Conservation (phyloP, 2,329 filamentous ascomycete genomes). For the Corynespora cassiicola region DNA sequence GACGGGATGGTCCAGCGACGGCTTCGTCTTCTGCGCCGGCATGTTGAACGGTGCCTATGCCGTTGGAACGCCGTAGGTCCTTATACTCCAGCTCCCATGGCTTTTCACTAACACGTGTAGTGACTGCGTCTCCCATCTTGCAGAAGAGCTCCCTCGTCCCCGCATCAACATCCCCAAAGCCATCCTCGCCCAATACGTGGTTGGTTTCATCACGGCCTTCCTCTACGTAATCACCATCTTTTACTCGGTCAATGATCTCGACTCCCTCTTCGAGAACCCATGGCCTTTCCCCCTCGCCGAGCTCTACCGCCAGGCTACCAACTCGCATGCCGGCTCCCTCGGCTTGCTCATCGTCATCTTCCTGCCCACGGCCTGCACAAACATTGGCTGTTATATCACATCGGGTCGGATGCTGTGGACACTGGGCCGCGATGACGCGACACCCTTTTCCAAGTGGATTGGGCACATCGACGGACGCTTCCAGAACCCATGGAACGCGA, state of each 20-base stretch:
- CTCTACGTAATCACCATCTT: constrained; percentile 51
- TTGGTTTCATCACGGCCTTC: constrained; percentile 45
- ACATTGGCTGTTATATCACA: constrained; percentile 66
- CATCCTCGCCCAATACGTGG: constrained; percentile 45
- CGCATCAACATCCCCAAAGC: constrained; percentile 49
- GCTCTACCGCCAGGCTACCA: constrained; percentile 64
- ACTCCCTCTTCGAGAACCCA: constrained; percentile 58
- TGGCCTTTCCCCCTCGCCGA: constrained; percentile 68
- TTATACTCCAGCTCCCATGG: background rate
- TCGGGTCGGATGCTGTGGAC: constrained; percentile 69
- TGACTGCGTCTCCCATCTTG: constrained; percentile 70
- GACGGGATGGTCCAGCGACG: constrained; percentile 56
- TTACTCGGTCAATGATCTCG: constrained; percentile 65
- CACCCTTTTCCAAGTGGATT: constrained; percentile 59
- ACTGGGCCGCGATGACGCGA: constrained; percentile 64
- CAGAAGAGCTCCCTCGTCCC: constrained; percentile 56
- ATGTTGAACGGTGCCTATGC: constrained; percentile 74
- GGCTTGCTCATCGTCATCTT: constrained; percentile 60
- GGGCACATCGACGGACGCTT: constrained; percentile 54
- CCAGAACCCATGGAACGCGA: constrained; percentile 63
- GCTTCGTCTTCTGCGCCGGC: constrained; percentile 69
- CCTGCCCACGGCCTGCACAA: constrained; percentile 59
- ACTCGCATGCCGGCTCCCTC: constrained; percentile 46
- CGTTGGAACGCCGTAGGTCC: constrained; percentile 63
- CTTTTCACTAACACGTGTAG: constrained; percentile 15